A percentile compares a stretch with the other conserved stretches of the same genome.
These are phyloP conservation scores for Ottelia alismoides DNA, from an alignment of 106 monocot species.

Conservation along the genomic window DNA sequence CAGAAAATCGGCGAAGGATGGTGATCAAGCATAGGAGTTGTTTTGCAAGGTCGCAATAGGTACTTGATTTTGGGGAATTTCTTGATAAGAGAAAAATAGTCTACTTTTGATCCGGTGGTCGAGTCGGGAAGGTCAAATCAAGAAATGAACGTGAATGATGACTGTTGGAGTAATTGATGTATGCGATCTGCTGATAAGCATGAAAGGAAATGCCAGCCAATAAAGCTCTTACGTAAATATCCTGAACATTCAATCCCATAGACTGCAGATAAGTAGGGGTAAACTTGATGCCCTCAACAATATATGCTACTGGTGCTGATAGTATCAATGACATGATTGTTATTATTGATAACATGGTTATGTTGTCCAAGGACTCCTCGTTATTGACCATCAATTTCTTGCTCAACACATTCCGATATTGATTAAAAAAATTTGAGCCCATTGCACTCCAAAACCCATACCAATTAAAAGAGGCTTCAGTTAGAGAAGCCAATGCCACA, in stretches of 20 bases:
- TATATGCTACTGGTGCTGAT: slow-evolving; percentile 26
- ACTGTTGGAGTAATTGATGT: too few species aligned
- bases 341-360: slow-evolving; percentile 79
- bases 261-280: slow-evolving; percentile 60
- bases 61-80: too few species aligned
- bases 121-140: too few species aligned
- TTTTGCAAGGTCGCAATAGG: too few species aligned
- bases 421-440: slow-evolving; percentile 73
- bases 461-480: slow-evolving; percentile 18
- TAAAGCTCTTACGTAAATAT: slow-evolving; percentile 40
- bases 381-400: too few species aligned
- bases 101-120: too few species aligned
- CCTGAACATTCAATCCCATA: slow-evolving; percentile 42
- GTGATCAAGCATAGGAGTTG: too few species aligned
- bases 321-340: slow-evolving; percentile 66
- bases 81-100: too few species aligned
- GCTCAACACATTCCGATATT: slow-evolving; percentile 89
- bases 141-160: too few species aligned
- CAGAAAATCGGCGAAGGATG: too few species aligned
- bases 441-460: slow-evolving; percentile 90
- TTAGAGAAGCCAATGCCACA: slow-evolving; percentile 13
- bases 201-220: slow-evolving; percentile 60
- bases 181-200: slow-evolving; percentile 76
- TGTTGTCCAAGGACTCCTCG: slow-evolving; percentile 83
- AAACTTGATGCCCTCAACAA: slow-evolving; percentile 59